Conservation (phyloP, 2,329 filamentous ascomycete genomes). For the Xylariaceae sp. region DNA sequence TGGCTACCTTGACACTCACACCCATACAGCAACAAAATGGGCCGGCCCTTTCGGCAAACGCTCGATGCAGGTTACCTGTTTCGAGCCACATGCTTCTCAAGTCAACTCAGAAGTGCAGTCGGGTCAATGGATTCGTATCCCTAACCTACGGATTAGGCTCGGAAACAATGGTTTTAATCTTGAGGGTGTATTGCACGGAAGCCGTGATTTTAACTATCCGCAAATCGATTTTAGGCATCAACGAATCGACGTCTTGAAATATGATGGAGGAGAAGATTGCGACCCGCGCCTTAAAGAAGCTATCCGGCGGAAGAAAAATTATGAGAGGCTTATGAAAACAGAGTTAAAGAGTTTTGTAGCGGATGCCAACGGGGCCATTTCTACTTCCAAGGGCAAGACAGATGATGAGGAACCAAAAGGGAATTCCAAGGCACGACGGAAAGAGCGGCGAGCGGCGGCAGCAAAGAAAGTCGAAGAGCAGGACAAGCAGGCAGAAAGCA, state of each 20-base stretch:
- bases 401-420: conserved; percentile 15
- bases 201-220: conserved; percentile 49
- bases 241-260: conserved; percentile 52
- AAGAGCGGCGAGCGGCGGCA: conserved; percentile 28
- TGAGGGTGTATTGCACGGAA: conserved; percentile 68
- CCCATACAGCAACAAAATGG: conserved; percentile 48
- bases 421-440: conserved; percentile 29
- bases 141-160: conserved; percentile 67
- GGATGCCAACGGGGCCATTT: conserved; percentile 6
- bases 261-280: conserved; percentile 38
- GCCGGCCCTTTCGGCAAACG: conserved; percentile 68
- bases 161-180: conserved; percentile 51
- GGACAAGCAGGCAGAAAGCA: conserved; percentile 29
- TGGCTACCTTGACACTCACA: conserved; percentile 45
- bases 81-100: conserved; percentile 59
- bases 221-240: conserved; percentile 50
- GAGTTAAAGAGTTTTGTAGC: conserved; percentile 24
- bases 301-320: conserved; percentile 60
- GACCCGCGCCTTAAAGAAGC: conserved; percentile 53
- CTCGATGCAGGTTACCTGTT: conserved; percentile 68
- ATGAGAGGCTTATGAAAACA: conserved; percentile 43
- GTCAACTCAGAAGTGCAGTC: conserved; percentile 52
- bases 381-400: conserved; percentile 23
- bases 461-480: conserved; percentile 27
- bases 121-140: conserved; percentile 61